Percentiles rank a stretch among this genome's conserved stretches.
Conservation (phyloP, 768 basidiomycete species). For the Russula foetens region DNA sequence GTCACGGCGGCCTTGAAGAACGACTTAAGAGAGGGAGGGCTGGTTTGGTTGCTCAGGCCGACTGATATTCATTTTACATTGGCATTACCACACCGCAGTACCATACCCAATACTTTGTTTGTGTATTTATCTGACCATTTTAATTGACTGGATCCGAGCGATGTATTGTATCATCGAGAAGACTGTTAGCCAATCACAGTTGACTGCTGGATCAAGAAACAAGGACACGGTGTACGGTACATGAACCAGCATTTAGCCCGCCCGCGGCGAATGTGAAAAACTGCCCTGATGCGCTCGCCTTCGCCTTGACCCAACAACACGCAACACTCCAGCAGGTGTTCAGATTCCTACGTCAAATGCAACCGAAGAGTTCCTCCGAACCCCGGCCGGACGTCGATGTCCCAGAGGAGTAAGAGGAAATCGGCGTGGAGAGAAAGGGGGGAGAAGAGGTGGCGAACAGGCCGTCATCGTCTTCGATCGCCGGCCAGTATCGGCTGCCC, state of each 20-base stretch:
- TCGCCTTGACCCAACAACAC: not conserved
- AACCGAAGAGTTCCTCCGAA: constrained; percentile 7
- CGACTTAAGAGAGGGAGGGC: constrained; percentile 65
- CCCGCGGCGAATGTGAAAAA: constrained; percentile 8
- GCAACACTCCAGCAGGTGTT: not conserved
- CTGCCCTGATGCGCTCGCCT: not conserved
- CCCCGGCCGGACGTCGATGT: not conserved
- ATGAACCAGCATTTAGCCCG: constrained; percentile 2
- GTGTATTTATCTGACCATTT: not conserved
- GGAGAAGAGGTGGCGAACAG: not conserved
- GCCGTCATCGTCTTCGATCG: not conserved
- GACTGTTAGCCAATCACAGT: not conserved
- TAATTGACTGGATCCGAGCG: constrained; percentile 5
- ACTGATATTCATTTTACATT: constrained; percentile 29
- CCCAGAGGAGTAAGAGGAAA: constrained; percentile 5
- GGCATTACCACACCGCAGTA: not conserved
- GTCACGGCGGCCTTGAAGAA: constrained; percentile 69
- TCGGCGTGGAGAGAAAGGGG: constrained; percentile 1
- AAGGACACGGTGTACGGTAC: not conserved
- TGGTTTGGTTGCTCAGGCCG: constrained; percentile 59
- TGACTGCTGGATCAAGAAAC: not conserved
- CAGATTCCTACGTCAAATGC: constrained; percentile 1
- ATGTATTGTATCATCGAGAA: constrained; percentile 8
- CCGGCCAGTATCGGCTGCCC: not conserved
- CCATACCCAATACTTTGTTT: not conserved